A percentile compares a stretch with the other conserved stretches of the same genome.
phyloP scores from a whole-genome alignment of 768 basidiomycete genomes.

The Mycena albidolilacea region DNA sequence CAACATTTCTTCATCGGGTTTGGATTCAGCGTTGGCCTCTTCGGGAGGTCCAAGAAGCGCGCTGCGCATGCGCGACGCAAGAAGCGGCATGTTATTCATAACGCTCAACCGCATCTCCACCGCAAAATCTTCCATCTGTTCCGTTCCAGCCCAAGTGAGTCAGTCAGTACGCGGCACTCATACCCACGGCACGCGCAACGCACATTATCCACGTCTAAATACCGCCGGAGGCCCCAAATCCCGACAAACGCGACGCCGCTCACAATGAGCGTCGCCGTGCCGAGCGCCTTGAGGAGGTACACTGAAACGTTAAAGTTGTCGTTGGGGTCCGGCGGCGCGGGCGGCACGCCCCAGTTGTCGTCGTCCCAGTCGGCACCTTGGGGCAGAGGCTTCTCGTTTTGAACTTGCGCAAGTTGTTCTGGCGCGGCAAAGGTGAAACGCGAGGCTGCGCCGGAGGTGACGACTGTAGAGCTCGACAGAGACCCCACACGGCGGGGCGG shows the following conservation, averaged over 20 bases:
- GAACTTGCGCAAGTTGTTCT: not conserved
- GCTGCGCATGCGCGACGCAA: constrained; percentile 70
- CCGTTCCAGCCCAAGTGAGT: not conserved
- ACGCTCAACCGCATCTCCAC: constrained; percentile 21
- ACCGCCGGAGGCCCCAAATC: constrained; percentile 64
- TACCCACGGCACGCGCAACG: constrained; percentile 40
- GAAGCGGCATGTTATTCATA: constrained; percentile 66
- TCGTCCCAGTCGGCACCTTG: constrained; percentile 37
- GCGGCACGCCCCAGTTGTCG: constrained; percentile 37
- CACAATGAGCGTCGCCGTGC: constrained; percentile 75
- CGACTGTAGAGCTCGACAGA: constrained; percentile 2
- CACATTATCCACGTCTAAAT: constrained; percentile 71
- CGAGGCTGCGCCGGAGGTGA: constrained; percentile 4
- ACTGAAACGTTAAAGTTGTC: constrained; percentile 66
- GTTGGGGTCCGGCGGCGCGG: constrained; percentile 27
- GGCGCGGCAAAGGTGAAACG: constrained; percentile 25
- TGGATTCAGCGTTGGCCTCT: constrained; percentile 30
- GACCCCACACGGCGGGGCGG: constrained; percentile 34
- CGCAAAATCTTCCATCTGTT: constrained; percentile 29
- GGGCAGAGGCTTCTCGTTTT: not conserved
- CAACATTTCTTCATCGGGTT: not conserved
- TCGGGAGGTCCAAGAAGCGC: constrained; percentile 50
- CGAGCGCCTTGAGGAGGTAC: constrained; percentile 74
- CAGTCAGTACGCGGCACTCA: not conserved
- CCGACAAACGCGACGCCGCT: constrained; percentile 59